Percentiles rank a stretch among this genome's conserved stretches.
phyloP scores from a whole-genome alignment of 2,329 filamentous ascomycete genomes.

The Aspergillus sp. region DNA sequence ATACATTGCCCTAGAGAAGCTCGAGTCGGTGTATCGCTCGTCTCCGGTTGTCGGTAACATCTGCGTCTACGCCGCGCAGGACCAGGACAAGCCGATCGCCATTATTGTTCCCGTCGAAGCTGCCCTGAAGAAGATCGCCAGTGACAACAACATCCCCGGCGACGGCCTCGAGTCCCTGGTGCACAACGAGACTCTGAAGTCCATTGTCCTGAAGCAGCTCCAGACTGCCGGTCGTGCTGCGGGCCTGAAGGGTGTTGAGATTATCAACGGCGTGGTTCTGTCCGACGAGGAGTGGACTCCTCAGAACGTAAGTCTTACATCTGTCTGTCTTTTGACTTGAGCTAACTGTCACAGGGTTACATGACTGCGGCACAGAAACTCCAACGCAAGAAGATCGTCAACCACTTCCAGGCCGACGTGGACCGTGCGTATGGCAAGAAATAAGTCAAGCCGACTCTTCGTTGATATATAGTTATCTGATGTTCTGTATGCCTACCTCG shows the following conservation, averaged over 20 bases:
- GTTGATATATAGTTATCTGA: neutral
- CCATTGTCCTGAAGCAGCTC: slow-evolving; percentile 39
- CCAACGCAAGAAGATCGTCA: slow-evolving; percentile 65
- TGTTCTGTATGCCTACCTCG: no score
- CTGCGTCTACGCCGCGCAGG: slow-evolving; percentile 76
- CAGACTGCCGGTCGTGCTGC: slow-evolving; percentile 35
- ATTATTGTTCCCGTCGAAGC: slow-evolving; percentile 66
- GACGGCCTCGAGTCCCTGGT: slow-evolving; percentile 67
- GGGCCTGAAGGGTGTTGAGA: slow-evolving; percentile 40
- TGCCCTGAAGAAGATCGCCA: slow-evolving; percentile 55
- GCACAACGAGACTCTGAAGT: slow-evolving; percentile 42
- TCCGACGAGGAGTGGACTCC: slow-evolving; percentile 47
- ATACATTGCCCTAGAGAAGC: slow-evolving; percentile 95
- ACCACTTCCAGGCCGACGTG: slow-evolving; percentile 61
- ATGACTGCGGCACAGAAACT: slow-evolving; percentile 71
- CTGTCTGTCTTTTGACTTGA: neutral
- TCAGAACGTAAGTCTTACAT: slow-evolving; percentile 34
- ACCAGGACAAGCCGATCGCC: slow-evolving; percentile 75
- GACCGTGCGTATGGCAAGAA: slow-evolving; percentile 57
- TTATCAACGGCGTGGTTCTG: slow-evolving; percentile 43
- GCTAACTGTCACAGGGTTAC: slow-evolving; percentile 50
- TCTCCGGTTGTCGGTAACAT: slow-evolving; percentile 77
- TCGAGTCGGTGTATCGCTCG: slow-evolving; percentile 86
- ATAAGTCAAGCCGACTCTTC: slow-evolving; percentile 15
- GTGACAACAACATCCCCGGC: slow-evolving; percentile 60